Conservation (phyloP, 2,329 filamentous ascomycete genomes). For the Aspergillus piperis region DNA sequence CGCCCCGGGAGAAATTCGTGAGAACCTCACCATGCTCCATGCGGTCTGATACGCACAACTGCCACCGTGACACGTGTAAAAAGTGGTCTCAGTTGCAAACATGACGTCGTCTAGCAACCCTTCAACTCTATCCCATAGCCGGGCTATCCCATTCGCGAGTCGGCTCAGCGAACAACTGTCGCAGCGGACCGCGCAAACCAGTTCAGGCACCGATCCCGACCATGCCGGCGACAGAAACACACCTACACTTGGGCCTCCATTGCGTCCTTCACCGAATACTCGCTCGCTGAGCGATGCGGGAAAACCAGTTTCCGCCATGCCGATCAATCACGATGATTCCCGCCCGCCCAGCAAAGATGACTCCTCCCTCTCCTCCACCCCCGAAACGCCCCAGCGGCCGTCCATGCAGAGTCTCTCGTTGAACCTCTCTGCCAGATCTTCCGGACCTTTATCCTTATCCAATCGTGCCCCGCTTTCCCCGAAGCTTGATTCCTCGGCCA, state of each 20-base stretch:
- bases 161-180: constrained; percentile 41
- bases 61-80: constrained; percentile 12
- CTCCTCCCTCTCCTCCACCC: constrained; percentile 55
- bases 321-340: constrained; percentile 58
- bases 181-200: constrained; percentile 26
- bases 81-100: constrained; percentile 13
- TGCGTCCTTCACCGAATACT: constrained; percentile 50
- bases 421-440: constrained; percentile 62
- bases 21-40: background rate
- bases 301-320: constrained; percentile 58
- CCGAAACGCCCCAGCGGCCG: constrained; percentile 73
- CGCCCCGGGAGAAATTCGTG: background rate
- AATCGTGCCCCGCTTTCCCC: constrained; percentile 74
- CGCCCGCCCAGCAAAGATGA: constrained; percentile 67
- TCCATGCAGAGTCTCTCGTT: constrained; percentile 68
- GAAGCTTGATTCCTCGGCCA: constrained; percentile 79
- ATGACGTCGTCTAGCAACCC: constrained; percentile 25
- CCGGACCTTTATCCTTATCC: constrained; percentile 52
- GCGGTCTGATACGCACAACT: constrained; percentile 2
- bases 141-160: constrained; percentile 34
- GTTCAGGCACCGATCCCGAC: constrained; percentile 16
- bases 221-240: constrained; percentile 12
- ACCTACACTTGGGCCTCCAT: constrained; percentile 24
- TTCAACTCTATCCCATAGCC: constrained; percentile 24
- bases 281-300: constrained; percentile 68